A percentile compares a stretch with the other conserved stretches of the same genome.
These are phyloP conservation scores for Castanea crenata DNA, from an alignment of 306 rosid genomes.

Conservation along the genomic window DNA sequence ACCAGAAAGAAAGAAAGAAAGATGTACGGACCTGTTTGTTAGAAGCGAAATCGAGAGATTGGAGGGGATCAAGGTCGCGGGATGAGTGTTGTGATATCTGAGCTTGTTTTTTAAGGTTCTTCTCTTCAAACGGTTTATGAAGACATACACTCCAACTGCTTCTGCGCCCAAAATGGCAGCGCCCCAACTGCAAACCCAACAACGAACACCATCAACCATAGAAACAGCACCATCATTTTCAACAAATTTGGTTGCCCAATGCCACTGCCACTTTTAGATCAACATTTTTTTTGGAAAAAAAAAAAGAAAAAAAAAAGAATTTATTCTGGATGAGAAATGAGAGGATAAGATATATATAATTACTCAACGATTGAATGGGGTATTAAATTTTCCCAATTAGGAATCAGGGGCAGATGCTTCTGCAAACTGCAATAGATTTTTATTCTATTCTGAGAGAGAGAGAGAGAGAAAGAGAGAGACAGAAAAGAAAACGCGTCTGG, in stretches of 20 bases:
- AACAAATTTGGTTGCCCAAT: not conserved
- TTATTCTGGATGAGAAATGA: too few relatives aligned
- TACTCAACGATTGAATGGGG: too few relatives aligned
- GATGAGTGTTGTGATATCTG: conserved; percentile 17
- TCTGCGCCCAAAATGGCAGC: conserved; percentile 47
- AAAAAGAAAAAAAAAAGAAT: too few relatives aligned
- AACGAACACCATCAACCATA: conserved; percentile 37
- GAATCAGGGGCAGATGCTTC: too few relatives aligned
- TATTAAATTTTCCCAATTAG: too few relatives aligned
- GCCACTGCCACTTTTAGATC: not conserved
- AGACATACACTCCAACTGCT: conserved; percentile 40
- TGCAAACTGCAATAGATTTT: too few relatives aligned
- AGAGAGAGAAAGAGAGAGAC: too few relatives aligned
- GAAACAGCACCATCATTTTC: conserved; percentile 24
- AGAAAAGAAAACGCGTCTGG: too few relatives aligned
- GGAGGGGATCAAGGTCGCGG: conserved; percentile 37
- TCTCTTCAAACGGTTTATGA: conserved; percentile 53
- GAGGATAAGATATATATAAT: too few relatives aligned
- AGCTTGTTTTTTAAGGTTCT: conserved; percentile 27
- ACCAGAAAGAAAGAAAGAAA: not conserved
- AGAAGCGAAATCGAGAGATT: conserved; percentile 43
- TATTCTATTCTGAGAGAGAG: too few relatives aligned
- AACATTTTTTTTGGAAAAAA: too few relatives aligned
- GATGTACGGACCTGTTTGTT: conserved; percentile 57
- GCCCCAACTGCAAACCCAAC: conserved; percentile 74